Base-by-base conservation (phyloP, 2,329 filamentous ascomycete genomes). In the Chrysosphaeria jannelii region DNA sequence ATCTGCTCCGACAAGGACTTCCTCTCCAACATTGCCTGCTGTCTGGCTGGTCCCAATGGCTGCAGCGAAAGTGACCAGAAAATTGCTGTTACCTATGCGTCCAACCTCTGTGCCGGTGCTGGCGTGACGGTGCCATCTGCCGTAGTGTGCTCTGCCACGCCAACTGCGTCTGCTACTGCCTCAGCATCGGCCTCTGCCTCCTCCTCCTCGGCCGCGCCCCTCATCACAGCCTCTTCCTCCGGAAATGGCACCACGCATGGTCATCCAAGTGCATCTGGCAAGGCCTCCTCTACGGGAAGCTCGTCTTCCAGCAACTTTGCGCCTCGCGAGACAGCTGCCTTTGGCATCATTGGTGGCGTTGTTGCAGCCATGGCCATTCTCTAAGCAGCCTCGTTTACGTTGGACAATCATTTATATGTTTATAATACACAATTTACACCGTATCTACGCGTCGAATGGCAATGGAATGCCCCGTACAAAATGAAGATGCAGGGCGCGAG, bases 1-100 rank as follows among this genome's bases (percentile, higher is more conserved):
- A 48, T 51, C 35, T 51, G 48, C 44, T 31, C 28, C 10, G 39
- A 48, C 32, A 32, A 35, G 27, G 26, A 36, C 28, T 51, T 50
- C 37, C 33, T 48, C 31, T 36, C 36, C 27, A 41, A 38, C 36
- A 44, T 51, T 27, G 33, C 39, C 19, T 45, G 42, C 41, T 45
- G 42, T 28, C 33, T 45, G 10, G 28, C 29, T 13, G 15, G 27
- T 21, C 25, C 31, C 8, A 35, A 28, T 27, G 36, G 30, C 20
- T 45, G 42, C 34, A 28, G 33, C 30, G 8, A 19, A 4, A 25
- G 29, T 9, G 37, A 37, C 29, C 39, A 44, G 36, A 22, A 24
- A 13, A 25, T 29, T 7, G 42, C 42, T 23, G 31, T 44, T 22
- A 19, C 12, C 15, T 42, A 36, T 24, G 42, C 42, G 23, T 26